These are phyloP conservation scores for Starmerella ratchasimensis DNA, from an alignment of 805 yeast genomes.

Conservation along the genomic window DNA sequence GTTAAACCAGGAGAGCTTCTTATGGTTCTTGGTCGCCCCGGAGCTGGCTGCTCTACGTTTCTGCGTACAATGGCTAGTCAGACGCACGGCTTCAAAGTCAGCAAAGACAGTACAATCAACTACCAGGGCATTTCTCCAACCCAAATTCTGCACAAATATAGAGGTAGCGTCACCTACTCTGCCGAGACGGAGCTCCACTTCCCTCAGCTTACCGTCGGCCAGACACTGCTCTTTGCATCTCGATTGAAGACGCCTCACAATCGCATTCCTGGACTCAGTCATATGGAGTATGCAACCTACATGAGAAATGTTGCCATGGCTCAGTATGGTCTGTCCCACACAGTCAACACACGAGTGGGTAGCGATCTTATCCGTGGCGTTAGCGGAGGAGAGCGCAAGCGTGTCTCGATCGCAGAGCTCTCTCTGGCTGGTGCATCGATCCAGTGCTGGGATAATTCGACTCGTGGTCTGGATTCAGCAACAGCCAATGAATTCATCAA, in stretches of 20 bases:
- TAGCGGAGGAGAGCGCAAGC: conserved; percentile 76
- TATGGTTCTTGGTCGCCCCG: conserved; percentile 59
- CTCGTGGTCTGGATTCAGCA: conserved; percentile 75
- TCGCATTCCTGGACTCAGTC: conserved; percentile 36
- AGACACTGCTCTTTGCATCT: conserved; percentile 58
- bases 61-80: conserved; percentile 52
- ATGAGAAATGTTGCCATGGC: conserved; percentile 39
- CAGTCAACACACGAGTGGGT: conserved; percentile 48
- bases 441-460: conserved; percentile 69
- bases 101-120: conserved; percentile 38
- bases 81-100: conserved; percentile 33
- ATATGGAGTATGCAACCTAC: conserved; percentile 35
- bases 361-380: conserved; percentile 55
- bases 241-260: conserved; percentile 51
- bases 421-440: conserved; percentile 49
- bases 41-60: conserved; percentile 67
- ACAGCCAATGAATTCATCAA: conserved; percentile 65
- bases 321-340: conserved; percentile 46
- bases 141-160: conserved; percentile 46
- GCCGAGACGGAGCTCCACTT: conserved; percentile 51
- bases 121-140: conserved; percentile 49
- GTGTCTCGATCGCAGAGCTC: conserved; percentile 74
- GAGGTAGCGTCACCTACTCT: conserved; percentile 35
- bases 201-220: conserved; percentile 62
- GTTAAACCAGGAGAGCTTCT: conserved; percentile 56